Conservation (phyloP, 1,139 yeast species). For the Scheffersomyces cryptocercus region DNA sequence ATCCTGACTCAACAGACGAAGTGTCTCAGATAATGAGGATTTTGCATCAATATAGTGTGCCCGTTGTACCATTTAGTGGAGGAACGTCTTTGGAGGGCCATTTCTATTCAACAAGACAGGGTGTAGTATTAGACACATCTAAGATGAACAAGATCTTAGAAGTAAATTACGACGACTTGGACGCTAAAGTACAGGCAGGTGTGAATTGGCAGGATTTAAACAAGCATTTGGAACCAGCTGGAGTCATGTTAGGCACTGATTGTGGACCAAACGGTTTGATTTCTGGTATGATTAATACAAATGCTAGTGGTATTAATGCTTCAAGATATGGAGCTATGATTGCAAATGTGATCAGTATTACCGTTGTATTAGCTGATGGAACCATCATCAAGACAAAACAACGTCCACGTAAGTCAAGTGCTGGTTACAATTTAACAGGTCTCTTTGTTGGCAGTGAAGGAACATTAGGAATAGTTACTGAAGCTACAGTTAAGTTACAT, state of each 20-base stretch:
- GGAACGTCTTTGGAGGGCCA: constrained; percentile 50
- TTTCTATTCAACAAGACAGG: constrained; percentile 41
- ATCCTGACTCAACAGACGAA: constrained; percentile 37
- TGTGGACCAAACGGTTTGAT: constrained; percentile 48
- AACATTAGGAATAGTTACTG: constrained; percentile 47
- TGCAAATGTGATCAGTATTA: constrained; percentile 41
- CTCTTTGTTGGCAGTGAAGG: constrained; percentile 50
- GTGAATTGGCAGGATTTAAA: constrained; percentile 47
- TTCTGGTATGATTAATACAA: constrained; percentile 48
- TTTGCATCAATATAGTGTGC: constrained; percentile 35
- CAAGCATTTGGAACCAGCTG: constrained; percentile 23
- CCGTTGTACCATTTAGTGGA: constrained; percentile 68
- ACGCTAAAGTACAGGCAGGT: constrained; percentile 45
- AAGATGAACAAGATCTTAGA: constrained; percentile 35
- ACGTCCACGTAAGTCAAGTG: constrained; percentile 45
- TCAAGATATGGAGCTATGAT: constrained; percentile 49
- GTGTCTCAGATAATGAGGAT: constrained; percentile 37
- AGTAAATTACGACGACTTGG: constrained; percentile 42
- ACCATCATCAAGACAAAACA: constrained; percentile 44
- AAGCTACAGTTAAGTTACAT: constrained; percentile 43
- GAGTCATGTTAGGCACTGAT: constrained; percentile 44
- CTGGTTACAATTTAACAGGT: constrained; percentile 47
- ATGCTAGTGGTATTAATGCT: constrained; percentile 48
- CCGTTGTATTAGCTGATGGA: constrained; percentile 49
- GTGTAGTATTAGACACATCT: constrained; percentile 43